Base-by-base conservation (phyloP, 2,329 filamentous ascomycete genomes). In the Calonectria pseudoturangicola region DNA sequence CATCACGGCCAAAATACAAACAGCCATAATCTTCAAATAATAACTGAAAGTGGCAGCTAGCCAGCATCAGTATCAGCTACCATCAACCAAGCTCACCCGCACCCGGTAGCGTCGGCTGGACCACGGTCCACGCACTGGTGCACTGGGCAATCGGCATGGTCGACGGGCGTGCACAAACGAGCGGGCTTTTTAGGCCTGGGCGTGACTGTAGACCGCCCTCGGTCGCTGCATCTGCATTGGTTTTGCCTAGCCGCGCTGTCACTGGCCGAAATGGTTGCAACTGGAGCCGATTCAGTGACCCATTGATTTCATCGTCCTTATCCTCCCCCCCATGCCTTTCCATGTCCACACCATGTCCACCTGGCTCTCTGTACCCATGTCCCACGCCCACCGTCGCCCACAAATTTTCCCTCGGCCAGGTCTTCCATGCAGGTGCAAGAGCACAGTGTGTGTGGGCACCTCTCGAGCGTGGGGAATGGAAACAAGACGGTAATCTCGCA, bases 401-500 rank as follows among this genome's bases (percentile, higher is more conserved):
- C 54, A 68, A 58, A 58, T 78, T 76, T 25, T 73, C 77, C 74
- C 77, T 78, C 73, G 76, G 75, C 73, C 71, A 77, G 73, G 74
- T 74, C 63, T 78, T 73, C 70, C 71, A 77, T 78, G 75, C 74
- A 78, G 73, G 71, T 75, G 71, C 67, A 77, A 66, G 70, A 28
- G 67, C 73, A 72, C 73, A 73, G 65, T 75, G 78, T 76, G 78
- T 78, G 76, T 72, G 76, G 76, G 77, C 75, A 73, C 43, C 67
- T 64, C 56, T 39, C 54, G 56, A 74, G 64, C 76, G 77, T 80
- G 78, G 78, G 78, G 78, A 80, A 80, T 80, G 78, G 78, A 78
- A 80, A 80, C 78, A 80, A 80, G 73, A 80, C 78, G 74, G 74
- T 78, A 80, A 80, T 80, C 78, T 80, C 77, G 72, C 73, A 68